These are phyloP conservation scores for Kazachstania kunashirensis DNA, from an alignment of 805 yeast species.

Conservation along the genomic window DNA sequence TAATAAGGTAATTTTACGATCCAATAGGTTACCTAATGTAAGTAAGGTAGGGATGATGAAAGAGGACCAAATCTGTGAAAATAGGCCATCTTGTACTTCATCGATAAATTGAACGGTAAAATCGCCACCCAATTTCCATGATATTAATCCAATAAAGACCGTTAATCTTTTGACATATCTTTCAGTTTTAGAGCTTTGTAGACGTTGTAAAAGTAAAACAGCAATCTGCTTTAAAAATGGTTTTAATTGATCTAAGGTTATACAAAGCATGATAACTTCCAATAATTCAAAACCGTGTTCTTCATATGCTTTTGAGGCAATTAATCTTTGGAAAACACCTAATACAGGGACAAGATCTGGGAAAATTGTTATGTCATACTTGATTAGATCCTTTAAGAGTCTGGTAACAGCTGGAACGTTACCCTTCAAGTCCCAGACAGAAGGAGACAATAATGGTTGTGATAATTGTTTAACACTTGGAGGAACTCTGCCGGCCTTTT, in stretches of 20 bases:
- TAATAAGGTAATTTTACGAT: slow-evolving; percentile 43
- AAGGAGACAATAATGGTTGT: slow-evolving; percentile 79
- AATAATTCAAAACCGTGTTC: slow-evolving; percentile 75
- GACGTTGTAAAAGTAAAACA: slow-evolving; percentile 62
- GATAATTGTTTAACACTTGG: slow-evolving; percentile 53
- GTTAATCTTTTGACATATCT: slow-evolving; percentile 65
- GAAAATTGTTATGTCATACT: slow-evolving; percentile 29
- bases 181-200: slow-evolving; percentile 75
- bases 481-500: slow-evolving; percentile 47
- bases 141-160: slow-evolving; percentile 47
- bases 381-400: slow-evolving; percentile 57
- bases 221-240: slow-evolving; percentile 64
- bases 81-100: slow-evolving; percentile 56
- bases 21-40: slow-evolving; percentile 41
- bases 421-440: slow-evolving; percentile 87
- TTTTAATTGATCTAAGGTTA: slow-evolving; percentile 42
- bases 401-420: slow-evolving; percentile 90
- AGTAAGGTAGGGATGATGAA: slow-evolving; percentile 35
- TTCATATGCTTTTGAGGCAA: slow-evolving; percentile 78
- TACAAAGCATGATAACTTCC: slow-evolving; percentile 51
- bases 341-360: slow-evolving; percentile 63
- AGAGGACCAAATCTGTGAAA: slow-evolving; percentile 38
- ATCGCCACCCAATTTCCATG: slow-evolving; percentile 38
- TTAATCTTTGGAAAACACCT: slow-evolving; percentile 93
- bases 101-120: slow-evolving; percentile 61